Conservation (phyloP, 1,284 basidiomycete genomes). For the Cryptococcus sp. region DNA sequence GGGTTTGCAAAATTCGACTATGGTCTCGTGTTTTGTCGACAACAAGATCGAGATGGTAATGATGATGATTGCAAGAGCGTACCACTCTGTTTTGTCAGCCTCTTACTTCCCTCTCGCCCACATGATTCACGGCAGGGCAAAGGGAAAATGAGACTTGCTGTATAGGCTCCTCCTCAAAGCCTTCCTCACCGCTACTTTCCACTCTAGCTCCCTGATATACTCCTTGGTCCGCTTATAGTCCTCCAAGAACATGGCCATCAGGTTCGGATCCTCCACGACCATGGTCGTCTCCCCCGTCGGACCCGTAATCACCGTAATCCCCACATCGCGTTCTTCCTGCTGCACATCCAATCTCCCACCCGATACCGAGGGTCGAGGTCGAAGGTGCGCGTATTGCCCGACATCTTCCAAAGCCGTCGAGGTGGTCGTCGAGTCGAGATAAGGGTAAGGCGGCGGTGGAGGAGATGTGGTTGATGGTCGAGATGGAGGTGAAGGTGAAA, state of each 20-base stretch:
- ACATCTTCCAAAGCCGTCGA: too few relatives aligned
- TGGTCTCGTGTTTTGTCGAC: constrained; percentile 32
- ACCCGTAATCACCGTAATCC: neutral
- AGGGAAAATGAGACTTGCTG: constrained; percentile 20
- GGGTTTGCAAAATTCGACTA: constrained; percentile 35
- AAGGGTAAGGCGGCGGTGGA: too few relatives aligned
- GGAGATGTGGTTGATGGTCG: too few relatives aligned
- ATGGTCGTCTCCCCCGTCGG: neutral
- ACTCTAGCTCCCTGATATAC: constrained; percentile 30
- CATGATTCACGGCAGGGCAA: too few relatives aligned
- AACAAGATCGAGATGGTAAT: constrained; percentile 33
- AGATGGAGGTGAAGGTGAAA: too few relatives aligned
- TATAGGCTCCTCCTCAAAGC: constrained; percentile 22
- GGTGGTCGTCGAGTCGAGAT: too few relatives aligned
- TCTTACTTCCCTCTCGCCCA: too few relatives aligned
- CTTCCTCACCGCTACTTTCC: constrained; percentile 15
- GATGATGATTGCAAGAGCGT: constrained; percentile 29
- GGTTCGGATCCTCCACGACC: neutral
- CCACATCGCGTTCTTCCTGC: neutral
- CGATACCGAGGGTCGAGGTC: too few relatives aligned
- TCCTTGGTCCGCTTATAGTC: constrained; percentile 21
- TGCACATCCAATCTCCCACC: too few relatives aligned
- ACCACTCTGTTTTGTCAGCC: too few relatives aligned
- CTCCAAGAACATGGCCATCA: constrained; percentile 22
- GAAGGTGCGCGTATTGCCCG: too few relatives aligned